A percentile compares a stretch with the other conserved stretches of the same genome.
These are phyloP conservation scores for Sequoiadendron giganteum DNA, from an alignment of 75 land plant species.

Conservation along the genomic window DNA sequence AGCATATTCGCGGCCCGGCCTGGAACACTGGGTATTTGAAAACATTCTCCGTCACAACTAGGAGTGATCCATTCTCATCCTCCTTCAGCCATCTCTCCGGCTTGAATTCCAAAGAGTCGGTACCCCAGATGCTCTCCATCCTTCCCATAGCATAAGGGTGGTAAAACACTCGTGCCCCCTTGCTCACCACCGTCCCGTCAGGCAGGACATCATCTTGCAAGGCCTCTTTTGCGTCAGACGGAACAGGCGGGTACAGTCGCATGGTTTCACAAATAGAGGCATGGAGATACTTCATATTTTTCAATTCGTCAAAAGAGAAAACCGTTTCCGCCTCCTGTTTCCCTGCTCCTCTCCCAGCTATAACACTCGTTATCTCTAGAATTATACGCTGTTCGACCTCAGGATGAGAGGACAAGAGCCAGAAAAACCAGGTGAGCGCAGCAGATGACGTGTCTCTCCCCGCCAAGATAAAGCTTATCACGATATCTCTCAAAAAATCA, in stretches of 20 bases:
- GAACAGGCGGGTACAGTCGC: constrained; percentile 68
- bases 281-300: constrained; percentile 52
- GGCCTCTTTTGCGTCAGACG: constrained; percentile 44
- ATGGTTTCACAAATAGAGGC: constrained; percentile 60
- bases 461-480: constrained; percentile 58
- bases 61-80: neutral
- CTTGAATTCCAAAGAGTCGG: constrained; percentile 42
- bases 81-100: constrained; percentile 58
- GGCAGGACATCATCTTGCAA: constrained; percentile 35
- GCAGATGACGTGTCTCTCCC: constrained; percentile 61
- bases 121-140: constrained; percentile 49
- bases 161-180: constrained; percentile 27
- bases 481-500: constrained; percentile 43
- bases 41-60: constrained; percentile 17
- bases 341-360: neutral
- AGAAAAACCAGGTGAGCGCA: constrained; percentile 51
- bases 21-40: constrained; percentile 39
- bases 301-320: constrained; percentile 38
- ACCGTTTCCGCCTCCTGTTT: neutral
- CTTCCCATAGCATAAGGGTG: constrained; percentile 54
- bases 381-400: constrained; percentile 20
- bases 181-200: constrained; percentile 33
- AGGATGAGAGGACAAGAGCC: constrained; percentile 38
- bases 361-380: constrained; percentile 7
- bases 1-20: constrained; percentile 23